Conservation (phyloP, 371 early-diverging fungal species). For the Apophysomyces variabilis region DNA sequence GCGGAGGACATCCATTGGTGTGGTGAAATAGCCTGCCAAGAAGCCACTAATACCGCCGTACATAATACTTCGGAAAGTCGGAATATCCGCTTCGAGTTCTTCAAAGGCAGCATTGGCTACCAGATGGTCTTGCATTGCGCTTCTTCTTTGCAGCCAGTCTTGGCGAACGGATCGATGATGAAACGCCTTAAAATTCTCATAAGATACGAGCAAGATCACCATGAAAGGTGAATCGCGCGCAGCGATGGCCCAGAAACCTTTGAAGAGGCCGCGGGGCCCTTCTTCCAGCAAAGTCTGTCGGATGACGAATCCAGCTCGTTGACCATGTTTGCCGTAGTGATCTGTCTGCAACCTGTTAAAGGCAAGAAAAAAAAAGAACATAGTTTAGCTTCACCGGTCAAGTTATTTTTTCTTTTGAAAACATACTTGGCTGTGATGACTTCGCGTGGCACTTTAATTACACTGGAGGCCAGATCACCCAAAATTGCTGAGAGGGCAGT, state of each 20-base stretch:
- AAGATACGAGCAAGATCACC: constrained; percentile 80
- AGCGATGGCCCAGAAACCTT: constrained; percentile 81
- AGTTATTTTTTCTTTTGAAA: not conserved
- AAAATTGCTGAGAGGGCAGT: constrained; percentile 77
- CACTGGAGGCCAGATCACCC: constrained; percentile 77
- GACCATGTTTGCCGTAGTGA: constrained; percentile 45
- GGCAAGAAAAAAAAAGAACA: not conserved
- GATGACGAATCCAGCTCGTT: constrained; percentile 55
- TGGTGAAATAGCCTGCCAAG: constrained; percentile 81
- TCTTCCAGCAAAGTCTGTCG: constrained; percentile 64
- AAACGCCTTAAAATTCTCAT: constrained; percentile 79
- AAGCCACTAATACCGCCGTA: constrained; percentile 83
- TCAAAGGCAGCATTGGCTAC: constrained; percentile 56
- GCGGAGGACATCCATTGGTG: constrained; percentile 84
- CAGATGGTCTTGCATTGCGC: constrained; percentile 37
- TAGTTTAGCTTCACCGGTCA: not conserved
- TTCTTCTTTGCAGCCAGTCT: constrained; percentile 38
- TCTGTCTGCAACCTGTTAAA: constrained; percentile 67
- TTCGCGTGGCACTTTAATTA: constrained; percentile 86
- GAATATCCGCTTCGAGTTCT: constrained; percentile 65
- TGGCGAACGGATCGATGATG: constrained; percentile 61
- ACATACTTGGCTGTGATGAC: constrained; percentile 73
- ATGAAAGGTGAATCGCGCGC: constrained; percentile 85
- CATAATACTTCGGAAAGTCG: constrained; percentile 69
- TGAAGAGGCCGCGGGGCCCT: constrained; percentile 73